Evolutionary conservation across 345 rosid genomes (phyloP).

Genomic region (Trapa incisa): DNA sequence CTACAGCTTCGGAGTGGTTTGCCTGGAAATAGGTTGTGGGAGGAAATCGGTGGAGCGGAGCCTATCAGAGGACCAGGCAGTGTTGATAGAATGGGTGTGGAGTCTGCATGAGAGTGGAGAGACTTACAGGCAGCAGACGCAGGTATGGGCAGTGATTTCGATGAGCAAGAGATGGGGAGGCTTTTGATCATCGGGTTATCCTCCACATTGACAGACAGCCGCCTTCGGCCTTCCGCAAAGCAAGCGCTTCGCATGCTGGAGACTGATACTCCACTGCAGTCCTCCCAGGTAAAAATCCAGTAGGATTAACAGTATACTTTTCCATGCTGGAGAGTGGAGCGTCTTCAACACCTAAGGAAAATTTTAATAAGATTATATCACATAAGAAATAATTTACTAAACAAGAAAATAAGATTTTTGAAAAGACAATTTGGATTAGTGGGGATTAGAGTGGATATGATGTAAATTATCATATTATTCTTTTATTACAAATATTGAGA

Average conservation of each 20-base stretch:
- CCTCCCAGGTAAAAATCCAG: neutral
- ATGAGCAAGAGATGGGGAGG: no score
- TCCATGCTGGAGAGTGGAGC: neutral
- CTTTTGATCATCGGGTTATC: constrained; percentile 2
- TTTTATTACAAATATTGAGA: no score
- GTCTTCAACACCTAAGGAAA: no score
- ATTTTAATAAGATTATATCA: no score
- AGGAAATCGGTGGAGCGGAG: neutral
- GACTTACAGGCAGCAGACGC: constrained; percentile 1
- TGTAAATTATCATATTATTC: no score
- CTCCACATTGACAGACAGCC: neutral
- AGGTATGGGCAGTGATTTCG: neutral
- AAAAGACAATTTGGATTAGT: no score
- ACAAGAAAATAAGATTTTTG: no score
- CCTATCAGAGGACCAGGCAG: neutral
- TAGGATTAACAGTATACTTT: neutral
- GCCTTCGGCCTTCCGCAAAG: neutral
- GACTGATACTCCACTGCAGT: neutral
- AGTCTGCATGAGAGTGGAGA: constrained; percentile 1
- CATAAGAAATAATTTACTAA: no score
- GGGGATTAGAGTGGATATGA: no score
- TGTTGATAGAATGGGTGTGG: neutral
- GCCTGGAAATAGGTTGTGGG: constrained; percentile 1
- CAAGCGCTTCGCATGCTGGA: neutral
- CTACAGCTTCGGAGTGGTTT: constrained; percentile 16